phyloP scores from a whole-genome alignment of 495 filamentous ascomycete genomes.

The Penicillium alfredii region DNA sequence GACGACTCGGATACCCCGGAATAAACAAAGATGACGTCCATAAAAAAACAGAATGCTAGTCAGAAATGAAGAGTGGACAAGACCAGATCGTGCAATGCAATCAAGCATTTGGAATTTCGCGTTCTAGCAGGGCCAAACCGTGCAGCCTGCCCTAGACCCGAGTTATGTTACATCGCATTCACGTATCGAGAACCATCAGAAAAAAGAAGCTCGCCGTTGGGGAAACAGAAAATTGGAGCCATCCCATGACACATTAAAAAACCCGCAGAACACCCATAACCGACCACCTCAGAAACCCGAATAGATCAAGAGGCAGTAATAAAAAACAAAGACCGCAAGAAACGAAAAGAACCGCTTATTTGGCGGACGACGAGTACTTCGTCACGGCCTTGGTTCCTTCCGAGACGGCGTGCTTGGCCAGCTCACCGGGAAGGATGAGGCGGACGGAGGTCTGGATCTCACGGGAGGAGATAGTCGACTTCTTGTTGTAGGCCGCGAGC shows the following conservation, averaged over 20 bases:
- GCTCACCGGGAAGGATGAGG: conserved; percentile 94
- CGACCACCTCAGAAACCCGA: conserved; percentile 56
- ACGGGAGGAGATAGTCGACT: conserved; percentile 98
- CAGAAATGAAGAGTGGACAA: conserved; percentile 2
- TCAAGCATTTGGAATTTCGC: conserved; percentile 50
- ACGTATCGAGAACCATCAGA: conserved; percentile 62
- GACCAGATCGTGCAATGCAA: conserved; percentile 36
- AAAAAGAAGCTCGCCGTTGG: conserved; percentile 65
- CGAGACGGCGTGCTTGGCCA: conserved; percentile 98
- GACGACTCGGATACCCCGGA: conserved; percentile 59
- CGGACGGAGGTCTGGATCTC: conserved; percentile 99
- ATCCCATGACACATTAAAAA: conserved; percentile 89
- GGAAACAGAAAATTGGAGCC: conserved; percentile 57
- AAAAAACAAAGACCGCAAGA: conserved; percentile 45
- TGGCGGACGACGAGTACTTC: conserved; percentile 99
- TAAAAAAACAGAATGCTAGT: background rate
- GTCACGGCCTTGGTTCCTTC: conserved; percentile 99
- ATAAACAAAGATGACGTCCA: conserved; percentile 7
- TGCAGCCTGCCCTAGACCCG: conserved; percentile 41
- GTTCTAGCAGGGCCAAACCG: conserved; percentile 35
- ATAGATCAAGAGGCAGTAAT: conserved; percentile 52
- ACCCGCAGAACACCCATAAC: conserved; percentile 62
- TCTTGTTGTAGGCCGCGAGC: conserved; percentile 99
- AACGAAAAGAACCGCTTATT: conserved; percentile 62
- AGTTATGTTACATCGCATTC: conserved; percentile 72